These are phyloP conservation scores for Cryptococcus sp. DNA, from an alignment of 1,284 basidiomycete species.

Conservation along the genomic window DNA sequence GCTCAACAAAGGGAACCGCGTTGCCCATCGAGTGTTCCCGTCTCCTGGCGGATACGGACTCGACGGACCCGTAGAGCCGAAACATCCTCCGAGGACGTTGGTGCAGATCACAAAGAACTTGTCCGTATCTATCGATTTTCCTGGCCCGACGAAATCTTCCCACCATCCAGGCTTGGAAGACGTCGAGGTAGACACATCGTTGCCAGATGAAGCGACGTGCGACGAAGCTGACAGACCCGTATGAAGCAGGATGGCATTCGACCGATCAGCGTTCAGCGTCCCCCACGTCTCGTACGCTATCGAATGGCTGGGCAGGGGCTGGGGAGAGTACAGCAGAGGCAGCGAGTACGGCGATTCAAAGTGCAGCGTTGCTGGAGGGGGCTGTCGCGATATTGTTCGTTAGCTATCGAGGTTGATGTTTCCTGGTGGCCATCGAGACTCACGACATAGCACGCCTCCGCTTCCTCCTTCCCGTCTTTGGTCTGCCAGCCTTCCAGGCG, in stretches of 20 bases:
- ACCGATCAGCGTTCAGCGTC: conserved; percentile 69
- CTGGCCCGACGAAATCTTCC: conserved; percentile 97
- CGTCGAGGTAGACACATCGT: conserved; percentile 67
- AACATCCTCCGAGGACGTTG: conserved; percentile 96
- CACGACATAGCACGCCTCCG: conserved; percentile 53
- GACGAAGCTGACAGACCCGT: conserved; percentile 95
- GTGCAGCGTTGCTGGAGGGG: conserved; percentile 49
- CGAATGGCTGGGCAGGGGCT: conserved; percentile 65
- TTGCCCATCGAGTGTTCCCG: conserved; percentile 76
- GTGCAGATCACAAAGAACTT: conserved; percentile 94
- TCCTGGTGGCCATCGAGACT: conserved; percentile 13
- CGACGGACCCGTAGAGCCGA: conserved; percentile 92
- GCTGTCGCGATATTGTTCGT: conserved; percentile 21
- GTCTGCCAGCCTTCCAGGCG: conserved; percentile 22
- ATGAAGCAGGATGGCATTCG: conserved; percentile 95
- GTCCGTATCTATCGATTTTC: conserved; percentile 89
- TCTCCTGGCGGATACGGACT: conserved; percentile 59
- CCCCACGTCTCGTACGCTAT: conserved; percentile 99
- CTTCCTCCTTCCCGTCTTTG: conserved; percentile 41
- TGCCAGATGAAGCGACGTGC: conserved; percentile 81
- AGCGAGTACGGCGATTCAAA: conserved; percentile 68
- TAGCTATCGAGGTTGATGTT: too few relatives aligned
- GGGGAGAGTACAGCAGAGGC: conserved; percentile 70
- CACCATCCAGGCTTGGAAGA: conserved; percentile 75
- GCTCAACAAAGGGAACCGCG: conserved; percentile 85